Evolutionary conservation across 177 flowering plant genomes (phyloP), one percentile per base, ranked within the genome.

Genomic region (Vitis hybrid): DNA sequence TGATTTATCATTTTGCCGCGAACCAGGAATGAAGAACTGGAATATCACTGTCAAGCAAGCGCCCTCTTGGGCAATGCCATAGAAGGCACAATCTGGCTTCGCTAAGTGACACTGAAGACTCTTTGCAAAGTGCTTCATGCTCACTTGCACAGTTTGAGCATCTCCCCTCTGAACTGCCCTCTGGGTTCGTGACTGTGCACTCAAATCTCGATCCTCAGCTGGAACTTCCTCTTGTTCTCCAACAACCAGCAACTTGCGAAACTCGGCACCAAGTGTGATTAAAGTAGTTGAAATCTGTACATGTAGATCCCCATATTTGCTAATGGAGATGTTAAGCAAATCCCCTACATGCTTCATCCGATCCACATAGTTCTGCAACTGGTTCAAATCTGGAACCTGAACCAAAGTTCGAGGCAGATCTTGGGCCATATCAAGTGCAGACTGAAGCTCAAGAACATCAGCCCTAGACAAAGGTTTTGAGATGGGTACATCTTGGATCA

Each of bases 401-500:
- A 96, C 95, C 49, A 96, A 75, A n/a, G 92, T 91, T 73, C 70
- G 80, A 19, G 99, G 98, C 64, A 96, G 65, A 63, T 88, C 93
- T 70, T 92, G 94, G 10, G 93, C 91, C 77, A 67, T 71, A 65
- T 89, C 95, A 11, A 96, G 87, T 34, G 97, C 89, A 65, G 87
- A 50, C 71, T 93, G 94, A 56, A 95, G 91, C 72, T 93, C 97
- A 60, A 81, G 57, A 17, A 91, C 82, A 62, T 89, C 91, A 68
- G 87, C 79, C 65, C 95, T 83, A 10, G 97, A 90, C 64, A 96
- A 66, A 12, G 98, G 99, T 64, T 88, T 96, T 6, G 97, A 91
- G 60, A 96, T 88, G 11, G 99, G 99, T 5, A 96, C 91, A 77
- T 96, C 99, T 68, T 96, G 98, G 56, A 96, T 82, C n/a, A 96